Evolutionary conservation across 805 yeast species (phyloP).

Genomic region (Hyphopichia homilentoma): DNA sequence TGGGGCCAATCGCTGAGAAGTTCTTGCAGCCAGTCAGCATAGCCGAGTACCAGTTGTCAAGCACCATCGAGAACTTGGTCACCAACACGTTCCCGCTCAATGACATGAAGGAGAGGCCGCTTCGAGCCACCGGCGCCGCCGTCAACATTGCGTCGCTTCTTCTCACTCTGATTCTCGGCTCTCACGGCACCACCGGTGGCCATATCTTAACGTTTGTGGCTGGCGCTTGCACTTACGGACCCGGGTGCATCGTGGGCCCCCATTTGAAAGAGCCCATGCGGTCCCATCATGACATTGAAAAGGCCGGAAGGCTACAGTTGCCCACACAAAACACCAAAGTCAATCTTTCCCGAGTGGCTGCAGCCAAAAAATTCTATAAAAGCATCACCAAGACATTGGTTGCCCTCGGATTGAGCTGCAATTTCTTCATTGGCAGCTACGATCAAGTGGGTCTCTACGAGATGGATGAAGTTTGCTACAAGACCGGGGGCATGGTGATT

Average conservation of each 20-base stretch:
- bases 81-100: slow-evolving; percentile 48
- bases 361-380: slow-evolving; percentile 45
- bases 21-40: slow-evolving; percentile 46
- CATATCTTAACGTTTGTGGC: slow-evolving; percentile 53
- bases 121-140: slow-evolving; percentile 60
- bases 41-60: slow-evolving; percentile 49
- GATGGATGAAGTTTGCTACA: slow-evolving; percentile 55
- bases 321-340: slow-evolving; percentile 31
- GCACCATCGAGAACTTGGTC: slow-evolving; percentile 45
- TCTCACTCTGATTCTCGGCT: slow-evolving; percentile 37
- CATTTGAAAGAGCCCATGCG: slow-evolving; percentile 59
- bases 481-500: slow-evolving; percentile 62
- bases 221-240: slow-evolving; percentile 66
- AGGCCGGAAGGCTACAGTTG: slow-evolving; percentile 26
- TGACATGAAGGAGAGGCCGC: slow-evolving; percentile 41
- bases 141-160: slow-evolving; percentile 43
- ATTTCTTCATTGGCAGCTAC: slow-evolving; percentile 61
- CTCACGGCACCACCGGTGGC: slow-evolving; percentile 46
- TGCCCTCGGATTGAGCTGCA: slow-evolving; percentile 50
- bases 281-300: slow-evolving; percentile 61
- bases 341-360: slow-evolving; percentile 25
- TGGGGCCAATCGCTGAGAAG: slow-evolving; percentile 18
- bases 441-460: slow-evolving; percentile 68
- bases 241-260: slow-evolving; percentile 57
- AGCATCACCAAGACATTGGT: slow-evolving; percentile 46